Evolutionary conservation across 352 stramenopile species (phyloP).

Genomic region (Halophytophthora polymorphica): DNA sequence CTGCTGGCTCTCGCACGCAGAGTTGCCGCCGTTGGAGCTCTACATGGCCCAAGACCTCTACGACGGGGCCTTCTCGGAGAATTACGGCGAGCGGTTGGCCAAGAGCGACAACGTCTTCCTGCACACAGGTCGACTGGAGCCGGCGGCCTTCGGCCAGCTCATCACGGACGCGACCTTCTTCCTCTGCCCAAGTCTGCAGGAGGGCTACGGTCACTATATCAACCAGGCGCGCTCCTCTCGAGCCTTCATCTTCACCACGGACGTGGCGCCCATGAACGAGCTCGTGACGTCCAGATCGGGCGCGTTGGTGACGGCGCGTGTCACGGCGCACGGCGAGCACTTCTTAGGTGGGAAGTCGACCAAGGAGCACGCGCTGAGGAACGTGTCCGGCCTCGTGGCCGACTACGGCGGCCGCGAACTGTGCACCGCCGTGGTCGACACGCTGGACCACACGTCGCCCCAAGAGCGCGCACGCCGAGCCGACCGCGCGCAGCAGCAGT

Average conservation of each 20-base stretch:
- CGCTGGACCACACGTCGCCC: conserved; percentile 28
- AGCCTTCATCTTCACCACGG: conserved; percentile 45
- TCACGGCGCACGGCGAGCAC: conserved; percentile 21
- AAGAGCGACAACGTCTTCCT: conserved; percentile 32
- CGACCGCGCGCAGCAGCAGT: conserved; percentile 43
- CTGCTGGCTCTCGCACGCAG: conserved; percentile 50
- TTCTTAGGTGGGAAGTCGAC: conserved; percentile 35
- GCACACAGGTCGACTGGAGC: conserved; percentile 29
- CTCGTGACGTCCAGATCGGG: conserved; percentile 40
- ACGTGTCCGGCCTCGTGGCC: conserved; percentile 40
- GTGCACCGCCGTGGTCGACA: conserved; percentile 38
- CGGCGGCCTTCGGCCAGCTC: conserved; percentile 43
- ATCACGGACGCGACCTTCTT: conserved; percentile 53
- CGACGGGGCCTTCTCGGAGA: conserved; percentile 18
- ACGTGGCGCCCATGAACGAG: conserved; percentile 66
- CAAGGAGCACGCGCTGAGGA: conserved; percentile 24
- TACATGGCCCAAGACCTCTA: conserved; percentile 45
- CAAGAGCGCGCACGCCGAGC: conserved; percentile 31
- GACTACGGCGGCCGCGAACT: conserved; percentile 32
- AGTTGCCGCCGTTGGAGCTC: conserved; percentile 48
- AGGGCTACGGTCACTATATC: conserved; percentile 73
- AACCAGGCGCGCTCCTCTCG: conserved; percentile 56
- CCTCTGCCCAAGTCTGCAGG: conserved; percentile 53
- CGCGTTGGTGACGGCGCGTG: conserved; percentile 28
- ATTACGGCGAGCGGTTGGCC: too few species aligned